A percentile compares a stretch with the other conserved stretches of the same genome.
These are phyloP conservation scores for Lentinula guzmanii DNA, from an alignment of 768 basidiomycete species.

Conservation along the genomic window DNA sequence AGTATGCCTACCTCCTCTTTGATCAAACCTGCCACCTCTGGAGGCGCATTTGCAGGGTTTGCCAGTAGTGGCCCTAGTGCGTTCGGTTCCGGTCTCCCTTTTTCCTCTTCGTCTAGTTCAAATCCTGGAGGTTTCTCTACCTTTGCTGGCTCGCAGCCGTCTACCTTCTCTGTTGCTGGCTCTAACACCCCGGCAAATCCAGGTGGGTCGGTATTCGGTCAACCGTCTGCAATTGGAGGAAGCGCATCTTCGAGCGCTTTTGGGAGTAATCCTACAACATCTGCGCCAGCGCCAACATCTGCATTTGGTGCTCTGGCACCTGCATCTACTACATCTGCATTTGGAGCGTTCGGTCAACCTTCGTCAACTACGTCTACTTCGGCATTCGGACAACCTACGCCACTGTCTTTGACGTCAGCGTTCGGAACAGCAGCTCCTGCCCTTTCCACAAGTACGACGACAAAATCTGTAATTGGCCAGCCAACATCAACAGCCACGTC, in stretches of 20 bases:
- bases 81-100: constrained; percentile 11
- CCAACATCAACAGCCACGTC: constrained; percentile 15
- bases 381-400: constrained; percentile 13
- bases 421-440: constrained; percentile 15
- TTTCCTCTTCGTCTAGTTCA: constrained; percentile 19
- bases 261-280: neutral
- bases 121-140: constrained; percentile 21
- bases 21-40: constrained; percentile 8
- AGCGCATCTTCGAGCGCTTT: neutral
- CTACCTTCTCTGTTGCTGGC: neutral
- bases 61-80: neutral
- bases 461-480: constrained; percentile 31
- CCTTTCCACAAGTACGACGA: constrained; percentile 12
- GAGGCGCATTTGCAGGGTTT: neutral
- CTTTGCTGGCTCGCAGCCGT: constrained; percentile 16
- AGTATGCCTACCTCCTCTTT: neutral
- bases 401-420: constrained; percentile 10
- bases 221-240: neutral
- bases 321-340: constrained; percentile 5
- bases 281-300: neutral
- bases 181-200: neutral
- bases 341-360: constrained; percentile 29
- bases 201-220: constrained; percentile 10
- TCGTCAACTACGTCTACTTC: neutral
- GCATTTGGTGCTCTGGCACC: constrained; percentile 4